Conservation (phyloP, 2,329 filamentous ascomycete genomes). For the Arthrobotrys sphaeroides region DNA sequence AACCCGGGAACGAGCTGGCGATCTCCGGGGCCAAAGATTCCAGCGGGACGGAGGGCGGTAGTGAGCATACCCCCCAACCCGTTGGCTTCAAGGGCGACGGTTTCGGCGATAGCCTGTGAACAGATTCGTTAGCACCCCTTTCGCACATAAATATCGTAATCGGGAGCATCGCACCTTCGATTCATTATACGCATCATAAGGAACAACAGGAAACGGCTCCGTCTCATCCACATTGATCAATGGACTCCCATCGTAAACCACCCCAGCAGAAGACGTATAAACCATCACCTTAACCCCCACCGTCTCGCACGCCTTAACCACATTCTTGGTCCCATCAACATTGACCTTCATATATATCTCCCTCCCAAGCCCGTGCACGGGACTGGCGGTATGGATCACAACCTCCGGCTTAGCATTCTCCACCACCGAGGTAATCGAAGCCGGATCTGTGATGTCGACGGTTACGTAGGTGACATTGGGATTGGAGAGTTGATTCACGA, state of each 20-base stretch:
- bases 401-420: conserved; percentile 76
- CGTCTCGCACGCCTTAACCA: conserved; percentile 77
- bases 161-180: conserved; percentile 72
- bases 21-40: conserved; percentile 83
- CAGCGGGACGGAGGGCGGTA: conserved; percentile 82
- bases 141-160: background rate
- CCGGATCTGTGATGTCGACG: conserved; percentile 77
- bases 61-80: conserved; percentile 72
- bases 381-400: conserved; percentile 90
- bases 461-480: conserved; percentile 74
- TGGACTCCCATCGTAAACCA: conserved; percentile 84
- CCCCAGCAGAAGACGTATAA: conserved; percentile 88
- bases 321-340: conserved; percentile 81
- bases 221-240: conserved; percentile 85
- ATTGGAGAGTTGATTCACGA: conserved; percentile 73
- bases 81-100: conserved; percentile 80
- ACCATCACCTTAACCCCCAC: conserved; percentile 82
- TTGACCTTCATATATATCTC: conserved; percentile 82
- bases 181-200: conserved; percentile 85
- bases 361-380: conserved; percentile 68
- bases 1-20: conserved; percentile 77
- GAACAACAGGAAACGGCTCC: conserved; percentile 78
- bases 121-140: conserved; percentile 52
- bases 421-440: conserved; percentile 72
- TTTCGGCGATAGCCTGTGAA: conserved; percentile 77